Evolutionary conservation across 2,329 filamentous ascomycete species (phyloP), one percentile per base, ranked within the genome.

Genomic region (Volutella citrinella): DNA sequence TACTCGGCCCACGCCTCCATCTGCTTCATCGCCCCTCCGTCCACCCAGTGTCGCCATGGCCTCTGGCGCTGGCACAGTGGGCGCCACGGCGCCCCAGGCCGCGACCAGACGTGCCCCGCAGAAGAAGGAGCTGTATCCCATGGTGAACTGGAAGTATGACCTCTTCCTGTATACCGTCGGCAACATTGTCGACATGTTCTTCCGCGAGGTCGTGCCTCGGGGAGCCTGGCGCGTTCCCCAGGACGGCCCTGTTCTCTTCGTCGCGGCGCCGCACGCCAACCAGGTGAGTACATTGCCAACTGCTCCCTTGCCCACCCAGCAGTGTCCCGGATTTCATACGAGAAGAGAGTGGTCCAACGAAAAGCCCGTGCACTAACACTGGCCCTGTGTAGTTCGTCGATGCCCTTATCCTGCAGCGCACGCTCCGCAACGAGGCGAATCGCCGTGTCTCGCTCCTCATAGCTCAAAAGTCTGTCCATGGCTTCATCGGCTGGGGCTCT

Each of bases 201-300:
- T 98, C 71, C 84, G 93, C 50, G 93, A 98, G 65, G 88, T 98
- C 12, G 90, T 97, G 59, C 93, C 93, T 10, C 79, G 93, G 46
- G 89, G 89, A 49, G 87, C 90, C 44, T 98, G 93, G 89, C 91
- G 90, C 63, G 86, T 98, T 27, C 93, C 93, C 27, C 81, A 84
- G 54, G 77, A 80, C 44, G 93, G 90, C 0, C 90, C 93, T 2
- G 79, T 98, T 44, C 87, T 98, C 40, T 93, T 98, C 55, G 93
- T 98, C 49, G 93, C 90, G 27, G 93, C 91, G 34, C 93, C 93
- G 48, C 93, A 98, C 71, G 91, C 91, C 40, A 98, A 98, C 61
- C 88, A 93, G 77, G 84, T 88, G 66, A 40, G 72, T 63, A 14
- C 5, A 7, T 13, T 7, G 19, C 26, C 18, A 17, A 16, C 19